Evolutionary conservation across 495 filamentous ascomycete species (phyloP).

Genomic region (Penicillium simplicissimum): DNA sequence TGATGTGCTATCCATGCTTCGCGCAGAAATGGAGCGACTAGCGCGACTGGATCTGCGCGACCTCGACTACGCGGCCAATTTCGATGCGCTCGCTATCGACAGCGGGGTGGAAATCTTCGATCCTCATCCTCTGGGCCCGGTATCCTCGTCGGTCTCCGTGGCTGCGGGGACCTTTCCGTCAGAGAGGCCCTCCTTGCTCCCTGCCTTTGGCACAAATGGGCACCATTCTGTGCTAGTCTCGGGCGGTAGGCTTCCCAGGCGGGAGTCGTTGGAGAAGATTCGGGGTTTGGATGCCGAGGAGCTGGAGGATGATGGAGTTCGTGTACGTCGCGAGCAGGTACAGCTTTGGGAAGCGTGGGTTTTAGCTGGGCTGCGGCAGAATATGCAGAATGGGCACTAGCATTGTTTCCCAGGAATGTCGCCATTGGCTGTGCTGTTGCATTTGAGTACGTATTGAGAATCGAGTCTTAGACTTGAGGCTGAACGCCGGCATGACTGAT

Average conservation of each 20-base stretch:
- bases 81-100: constrained; percentile 42
- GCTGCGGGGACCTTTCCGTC: constrained; percentile 14
- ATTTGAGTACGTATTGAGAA: constrained; percentile 1
- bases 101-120: constrained; percentile 31
- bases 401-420: neutral
- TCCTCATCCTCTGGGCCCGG: neutral
- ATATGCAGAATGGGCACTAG: constrained; percentile 8
- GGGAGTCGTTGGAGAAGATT: constrained; percentile 27
- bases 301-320: constrained; percentile 58
- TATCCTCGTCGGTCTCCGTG: constrained; percentile 17
- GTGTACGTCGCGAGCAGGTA: constrained; percentile 53
- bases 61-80: constrained; percentile 60
- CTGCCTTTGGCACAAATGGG: neutral
- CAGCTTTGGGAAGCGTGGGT: constrained; percentile 69
- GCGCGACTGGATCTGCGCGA: constrained; percentile 61
- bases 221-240: constrained; percentile 2
- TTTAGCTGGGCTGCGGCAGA: constrained; percentile 25
- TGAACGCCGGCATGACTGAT: neutral
- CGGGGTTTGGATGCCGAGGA: constrained; percentile 42
- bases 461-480: neutral
- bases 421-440: neutral
- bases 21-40: constrained; percentile 57
- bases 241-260: constrained; percentile 14
- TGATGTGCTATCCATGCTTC: constrained; percentile 57
- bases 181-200: neutral